Conservation (phyloP, 371 early-diverging fungal genomes). For the Capniomyces stellatus region DNA sequence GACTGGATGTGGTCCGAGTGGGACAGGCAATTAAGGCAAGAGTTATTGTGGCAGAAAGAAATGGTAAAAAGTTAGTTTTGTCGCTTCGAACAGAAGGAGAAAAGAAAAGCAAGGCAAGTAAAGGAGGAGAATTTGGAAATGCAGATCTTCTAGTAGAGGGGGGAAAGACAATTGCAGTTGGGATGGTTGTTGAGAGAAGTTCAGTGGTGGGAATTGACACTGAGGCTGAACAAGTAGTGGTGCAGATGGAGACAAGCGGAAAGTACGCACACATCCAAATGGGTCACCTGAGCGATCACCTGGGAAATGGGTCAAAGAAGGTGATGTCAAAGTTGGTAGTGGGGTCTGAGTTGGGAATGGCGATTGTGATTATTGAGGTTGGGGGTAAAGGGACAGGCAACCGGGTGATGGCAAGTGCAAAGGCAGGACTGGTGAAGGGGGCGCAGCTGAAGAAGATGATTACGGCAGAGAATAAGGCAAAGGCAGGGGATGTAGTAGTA, state of each 20-base stretch:
- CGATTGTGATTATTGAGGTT: constrained; percentile 32
- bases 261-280: constrained; percentile 31
- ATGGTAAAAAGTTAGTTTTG: not conserved
- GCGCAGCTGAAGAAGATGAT: constrained; percentile 24
- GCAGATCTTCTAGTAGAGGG: not conserved
- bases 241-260: constrained; percentile 33
- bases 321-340: constrained; percentile 25
- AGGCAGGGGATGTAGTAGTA: constrained; percentile 30
- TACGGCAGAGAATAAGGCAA: constrained; percentile 7
- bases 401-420: constrained; percentile 30
- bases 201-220: not conserved
- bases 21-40: constrained; percentile 1
- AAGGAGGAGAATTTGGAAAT: not conserved
- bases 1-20: constrained; percentile 16
- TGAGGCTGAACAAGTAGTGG: constrained; percentile 25
- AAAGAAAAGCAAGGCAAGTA: not conserved
- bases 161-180: not conserved
- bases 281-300: constrained; percentile 45
- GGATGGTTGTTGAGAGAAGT: not conserved
- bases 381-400: constrained; percentile 15
- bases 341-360: constrained; percentile 26
- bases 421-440: constrained; percentile 35
- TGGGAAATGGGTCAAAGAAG: constrained; percentile 25
- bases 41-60: not conserved
- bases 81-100: not conserved